Conservation (phyloP, 768 basidiomycete genomes). For the Auricularia auricula-judae region DNA sequence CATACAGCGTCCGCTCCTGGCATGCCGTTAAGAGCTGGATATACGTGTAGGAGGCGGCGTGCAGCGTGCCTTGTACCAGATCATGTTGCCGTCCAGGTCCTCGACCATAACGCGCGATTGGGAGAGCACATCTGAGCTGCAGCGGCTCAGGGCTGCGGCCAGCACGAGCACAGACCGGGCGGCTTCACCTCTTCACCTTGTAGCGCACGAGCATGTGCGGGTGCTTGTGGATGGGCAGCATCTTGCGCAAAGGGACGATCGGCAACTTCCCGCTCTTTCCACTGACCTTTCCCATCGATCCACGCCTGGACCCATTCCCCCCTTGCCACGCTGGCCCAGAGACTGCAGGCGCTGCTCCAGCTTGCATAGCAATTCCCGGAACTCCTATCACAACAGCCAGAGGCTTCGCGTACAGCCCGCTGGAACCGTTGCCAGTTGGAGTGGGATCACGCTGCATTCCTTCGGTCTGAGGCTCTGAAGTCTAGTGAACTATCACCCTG, state of each 20-base stretch:
- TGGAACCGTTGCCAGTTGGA: too few relatives aligned
- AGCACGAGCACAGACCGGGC: neutral
- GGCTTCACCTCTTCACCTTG: neutral
- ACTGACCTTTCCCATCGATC: neutral
- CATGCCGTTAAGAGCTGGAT: neutral
- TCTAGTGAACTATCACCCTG: too few relatives aligned
- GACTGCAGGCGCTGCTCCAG: too few relatives aligned
- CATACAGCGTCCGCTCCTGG: constrained; percentile 64
- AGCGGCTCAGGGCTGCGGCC: neutral
- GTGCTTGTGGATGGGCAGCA: neutral
- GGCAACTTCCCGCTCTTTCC: neutral
- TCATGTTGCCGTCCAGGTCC: neutral
- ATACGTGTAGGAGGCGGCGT: too few relatives aligned
- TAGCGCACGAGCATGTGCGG: neutral
- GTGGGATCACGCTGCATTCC: too few relatives aligned
- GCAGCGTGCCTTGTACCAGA: neutral
- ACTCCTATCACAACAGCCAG: too few relatives aligned
- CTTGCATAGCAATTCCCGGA: too few relatives aligned
- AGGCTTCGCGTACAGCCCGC: too few relatives aligned
- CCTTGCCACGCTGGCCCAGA: too few relatives aligned
- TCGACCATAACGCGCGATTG: neutral
- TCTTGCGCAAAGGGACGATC: neutral
- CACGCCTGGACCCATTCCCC: too few relatives aligned
- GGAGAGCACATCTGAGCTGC: neutral
- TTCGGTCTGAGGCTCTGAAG: too few relatives aligned